A percentile compares a stretch with the other conserved stretches of the same genome.
These are phyloP conservation scores for Ilyonectria destructans DNA, from an alignment of 2,329 filamentous ascomycete species.

Conservation along the genomic window DNA sequence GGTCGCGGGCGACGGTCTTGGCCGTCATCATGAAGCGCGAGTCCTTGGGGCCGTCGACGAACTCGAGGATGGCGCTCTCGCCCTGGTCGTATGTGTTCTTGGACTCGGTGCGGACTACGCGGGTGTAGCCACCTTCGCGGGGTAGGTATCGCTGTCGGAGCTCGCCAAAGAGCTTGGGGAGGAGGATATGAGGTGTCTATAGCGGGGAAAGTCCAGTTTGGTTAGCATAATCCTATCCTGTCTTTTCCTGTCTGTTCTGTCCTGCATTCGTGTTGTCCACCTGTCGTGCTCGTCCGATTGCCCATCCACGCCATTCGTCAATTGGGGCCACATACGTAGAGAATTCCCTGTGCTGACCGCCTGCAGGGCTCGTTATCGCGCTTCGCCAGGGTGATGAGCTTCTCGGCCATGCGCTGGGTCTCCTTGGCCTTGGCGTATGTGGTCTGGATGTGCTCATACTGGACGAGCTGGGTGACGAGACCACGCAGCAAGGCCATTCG, in stretches of 20 bases:
- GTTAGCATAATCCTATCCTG: constrained; percentile 30
- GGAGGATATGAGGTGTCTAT: constrained; percentile 77
- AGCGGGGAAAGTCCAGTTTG: neutral
- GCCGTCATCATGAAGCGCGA: constrained; percentile 97
- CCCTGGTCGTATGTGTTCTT: constrained; percentile 89
- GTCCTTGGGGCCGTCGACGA: constrained; percentile 95
- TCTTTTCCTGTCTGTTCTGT: neutral
- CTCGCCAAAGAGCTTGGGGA: constrained; percentile 91
- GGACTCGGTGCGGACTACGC: constrained; percentile 92
- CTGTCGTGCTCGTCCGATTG: constrained; percentile 11
- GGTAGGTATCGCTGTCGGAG: constrained; percentile 84
- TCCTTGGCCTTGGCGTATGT: constrained; percentile 99
- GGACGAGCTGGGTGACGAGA: constrained; percentile 93
- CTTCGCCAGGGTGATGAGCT: constrained; percentile 94
- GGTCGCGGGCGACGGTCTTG: constrained; percentile 81
- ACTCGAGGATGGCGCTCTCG: constrained; percentile 90
- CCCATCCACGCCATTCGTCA: constrained; percentile 4
- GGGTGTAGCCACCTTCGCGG: constrained; percentile 93
- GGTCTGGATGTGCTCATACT: constrained; percentile 93
- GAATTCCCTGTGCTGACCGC: constrained; percentile 82
- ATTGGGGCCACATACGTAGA: constrained; percentile 78
- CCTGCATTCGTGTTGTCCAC: neutral
- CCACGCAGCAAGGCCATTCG: constrained; percentile 95
- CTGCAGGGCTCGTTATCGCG: constrained; percentile 88
- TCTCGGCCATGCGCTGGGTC: constrained; percentile 92